phyloP scores from a whole-genome alignment of 75 land plant genomes.

The Isoetes taiwanensis region DNA sequence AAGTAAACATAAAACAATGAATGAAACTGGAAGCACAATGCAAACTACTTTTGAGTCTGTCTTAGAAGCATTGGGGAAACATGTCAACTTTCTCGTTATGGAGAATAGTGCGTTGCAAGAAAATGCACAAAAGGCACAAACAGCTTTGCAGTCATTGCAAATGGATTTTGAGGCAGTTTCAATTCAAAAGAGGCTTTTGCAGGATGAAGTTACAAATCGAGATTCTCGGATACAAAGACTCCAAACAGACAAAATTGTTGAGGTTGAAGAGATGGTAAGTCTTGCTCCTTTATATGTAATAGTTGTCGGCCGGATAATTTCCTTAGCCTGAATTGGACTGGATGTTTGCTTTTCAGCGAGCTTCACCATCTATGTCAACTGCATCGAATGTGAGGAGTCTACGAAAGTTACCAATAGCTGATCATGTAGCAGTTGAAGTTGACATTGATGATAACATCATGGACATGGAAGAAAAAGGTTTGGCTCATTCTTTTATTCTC shows the following conservation, averaged over 20 bases:
- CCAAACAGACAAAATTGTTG: slow-evolving; percentile 37
- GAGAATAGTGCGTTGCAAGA: slow-evolving; percentile 28
- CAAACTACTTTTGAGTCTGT: slow-evolving; percentile 24
- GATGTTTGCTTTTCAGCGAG: no score
- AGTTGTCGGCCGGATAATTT: no score
- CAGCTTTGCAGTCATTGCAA: slow-evolving; percentile 39
- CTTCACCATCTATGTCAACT: slow-evolving; percentile 15
- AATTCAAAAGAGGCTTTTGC: slow-evolving; percentile 20
- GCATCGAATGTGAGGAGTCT: slow-evolving; percentile 61
- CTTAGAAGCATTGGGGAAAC: slow-evolving; percentile 39
- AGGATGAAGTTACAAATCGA: slow-evolving; percentile 3
- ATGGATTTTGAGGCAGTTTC: slow-evolving; percentile 28
- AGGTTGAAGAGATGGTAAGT: slow-evolving; percentile 63
- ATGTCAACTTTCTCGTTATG: slow-evolving; percentile 42
- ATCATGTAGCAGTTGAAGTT: slow-evolving; percentile 69
- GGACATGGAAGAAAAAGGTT: slow-evolving; percentile 93
- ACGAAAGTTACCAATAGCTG: slow-evolving; percentile 44
- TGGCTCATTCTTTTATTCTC: not conserved
- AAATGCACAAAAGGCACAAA: slow-evolving; percentile 32
- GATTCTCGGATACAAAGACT: no score
- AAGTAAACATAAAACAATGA: not conserved
- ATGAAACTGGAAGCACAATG: not conserved
- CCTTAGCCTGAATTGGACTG: no score
- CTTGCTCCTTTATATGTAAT: no score
- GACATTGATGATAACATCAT: slow-evolving; percentile 40